phyloP scores from a whole-genome alignment of 208 protist species.

The Leishmania tarentolae region DNA sequence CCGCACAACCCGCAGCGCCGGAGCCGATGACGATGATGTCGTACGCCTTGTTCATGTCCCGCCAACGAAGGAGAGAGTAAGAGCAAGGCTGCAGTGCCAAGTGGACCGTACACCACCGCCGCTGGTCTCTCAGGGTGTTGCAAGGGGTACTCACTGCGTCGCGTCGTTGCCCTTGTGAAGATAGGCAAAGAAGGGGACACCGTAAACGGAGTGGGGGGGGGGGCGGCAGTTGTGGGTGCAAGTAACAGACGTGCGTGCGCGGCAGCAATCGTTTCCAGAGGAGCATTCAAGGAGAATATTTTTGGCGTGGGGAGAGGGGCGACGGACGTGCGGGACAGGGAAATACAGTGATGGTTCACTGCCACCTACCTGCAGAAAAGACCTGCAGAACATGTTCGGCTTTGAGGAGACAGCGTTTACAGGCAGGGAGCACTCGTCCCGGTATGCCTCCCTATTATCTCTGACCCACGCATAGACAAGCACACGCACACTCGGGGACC shows the following conservation, averaged over 20 bases:
- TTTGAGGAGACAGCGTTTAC: not conserved
- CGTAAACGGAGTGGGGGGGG: not conserved
- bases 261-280: not conserved
- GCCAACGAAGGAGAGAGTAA: not conserved
- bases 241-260: not conserved
- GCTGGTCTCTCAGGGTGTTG: not conserved
- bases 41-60: constrained; percentile 35
- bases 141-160: not conserved
- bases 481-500: not conserved
- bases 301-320: not conserved
- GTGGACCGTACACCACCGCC: not conserved
- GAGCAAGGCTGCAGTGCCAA: not conserved
- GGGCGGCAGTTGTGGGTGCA: not conserved
- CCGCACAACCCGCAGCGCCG: constrained; percentile 70
- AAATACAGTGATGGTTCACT: not conserved
- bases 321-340: too few species aligned
- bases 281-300: not conserved
- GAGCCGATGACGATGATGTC: constrained; percentile 78
- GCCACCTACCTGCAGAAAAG: not conserved
- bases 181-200: not conserved
- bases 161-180: not conserved
- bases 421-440: not conserved
- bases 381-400: not conserved
- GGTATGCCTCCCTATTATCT: not conserved
- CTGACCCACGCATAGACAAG: not conserved